Evolutionary conservation across 306 rosid genomes (phyloP).

Genomic region (Notholithocarpus densiflorus): DNA sequence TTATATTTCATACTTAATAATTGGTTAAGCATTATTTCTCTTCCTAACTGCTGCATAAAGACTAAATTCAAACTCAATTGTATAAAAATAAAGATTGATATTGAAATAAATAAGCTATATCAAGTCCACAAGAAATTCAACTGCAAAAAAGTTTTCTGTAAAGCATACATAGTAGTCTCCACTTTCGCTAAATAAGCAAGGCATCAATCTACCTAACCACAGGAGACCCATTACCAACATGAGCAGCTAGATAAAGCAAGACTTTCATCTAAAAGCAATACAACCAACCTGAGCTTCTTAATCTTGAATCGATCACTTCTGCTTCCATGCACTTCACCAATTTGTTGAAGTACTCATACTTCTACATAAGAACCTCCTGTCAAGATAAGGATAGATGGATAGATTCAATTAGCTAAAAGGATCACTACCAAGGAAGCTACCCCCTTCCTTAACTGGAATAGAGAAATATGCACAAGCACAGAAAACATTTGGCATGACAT

Average conservation of each 20-base stretch:
- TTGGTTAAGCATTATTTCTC: too few species aligned
- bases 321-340: slow-evolving; percentile 2
- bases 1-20: too few species aligned
- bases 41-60: too few species aligned
- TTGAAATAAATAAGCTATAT: too few species aligned
- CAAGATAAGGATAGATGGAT: slow-evolving; percentile 8
- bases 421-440: background rate
- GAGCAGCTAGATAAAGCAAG: background rate
- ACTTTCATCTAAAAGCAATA: background rate
- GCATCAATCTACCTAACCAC: background rate
- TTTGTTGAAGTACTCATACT: background rate
- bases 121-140: background rate
- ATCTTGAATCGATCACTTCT: background rate
- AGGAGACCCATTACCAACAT: background rate
- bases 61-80: too few species aligned
- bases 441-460: background rate
- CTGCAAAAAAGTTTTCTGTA: background rate
- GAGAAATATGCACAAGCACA: background rate
- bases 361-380: slow-evolving; percentile 8
- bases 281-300: background rate
- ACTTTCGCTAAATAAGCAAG: background rate
- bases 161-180: background rate
- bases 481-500: background rate
- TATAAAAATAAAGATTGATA: too few species aligned
- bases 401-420: slow-evolving; percentile 7